Base-by-base conservation (phyloP, 1,284 basidiomycete species). In the Mycena sp. region DNA sequence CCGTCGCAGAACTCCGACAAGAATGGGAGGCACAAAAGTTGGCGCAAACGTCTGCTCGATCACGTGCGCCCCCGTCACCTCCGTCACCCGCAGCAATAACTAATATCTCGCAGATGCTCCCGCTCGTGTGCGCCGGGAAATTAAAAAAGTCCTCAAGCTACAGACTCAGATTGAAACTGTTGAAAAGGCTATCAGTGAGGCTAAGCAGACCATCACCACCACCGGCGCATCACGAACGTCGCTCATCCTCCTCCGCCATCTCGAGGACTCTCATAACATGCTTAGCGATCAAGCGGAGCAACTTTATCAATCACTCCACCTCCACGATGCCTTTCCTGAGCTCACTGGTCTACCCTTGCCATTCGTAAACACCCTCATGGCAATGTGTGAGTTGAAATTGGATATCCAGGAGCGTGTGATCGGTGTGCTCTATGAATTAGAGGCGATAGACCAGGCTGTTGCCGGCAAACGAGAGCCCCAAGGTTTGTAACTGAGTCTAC, bases 381-480 rank as follows among this genome's bases (percentile, higher is more conserved):
- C 83, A 62, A 80, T 80, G 0, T 70, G 76, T 0, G 80, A 83
- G 34, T 72, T 83, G n/a, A 85, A 85, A 69, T 81, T 82, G 22
- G 82, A 81, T 61, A 83, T 85, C 38, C 69, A 77, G 0, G 83
- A 81, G 57, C 60, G 76, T 2, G 81, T 79, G 0, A 79, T 83
- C 14, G 78, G 76, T 0, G 80, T 79, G 20, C 85, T 85, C 59
- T 81, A 83, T 13, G 81, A 84, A 60, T 83, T 80, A 79, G 81
- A 84, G 38, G 76, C 76, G 5, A 74, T 85, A 0, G 80, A 84
- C 65, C 76, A 74, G 20, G 81, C 80, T 0, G 79, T 79, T 7
- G 79, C 81, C 0, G 79, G 82, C 0, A 73, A 74, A 39, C 71
- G 81, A 14, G 75, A 81, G 39, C 63, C 81, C 3, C 63, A 83